Percentiles rank a stretch among this genome's conserved stretches.
Evolutionary conservation across 306 rosid species (phyloP).

Genomic region (Mucuna pruriens): DNA sequence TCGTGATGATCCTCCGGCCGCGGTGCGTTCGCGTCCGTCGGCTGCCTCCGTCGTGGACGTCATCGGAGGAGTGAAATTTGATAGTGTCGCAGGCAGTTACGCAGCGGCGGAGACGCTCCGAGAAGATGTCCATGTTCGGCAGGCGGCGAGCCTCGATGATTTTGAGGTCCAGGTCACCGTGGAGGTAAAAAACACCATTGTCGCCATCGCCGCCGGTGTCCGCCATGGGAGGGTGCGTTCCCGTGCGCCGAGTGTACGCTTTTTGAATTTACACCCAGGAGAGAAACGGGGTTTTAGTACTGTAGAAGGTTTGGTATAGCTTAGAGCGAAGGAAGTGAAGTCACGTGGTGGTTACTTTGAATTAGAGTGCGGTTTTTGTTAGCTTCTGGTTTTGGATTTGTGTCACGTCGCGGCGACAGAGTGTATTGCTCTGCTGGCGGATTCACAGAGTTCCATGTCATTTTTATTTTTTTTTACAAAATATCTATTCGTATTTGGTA

Average conservation of each 20-base stretch:
- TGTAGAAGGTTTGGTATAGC: neutral
- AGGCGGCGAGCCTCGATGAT: conserved; percentile 63
- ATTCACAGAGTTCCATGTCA: neutral
- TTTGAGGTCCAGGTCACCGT: conserved; percentile 82
- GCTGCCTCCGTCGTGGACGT: conserved; percentile 8
- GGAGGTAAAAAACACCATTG: conserved; percentile 51
- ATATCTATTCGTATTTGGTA: neutral
- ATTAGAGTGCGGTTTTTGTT: neutral
- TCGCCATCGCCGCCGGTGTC: conserved; percentile 39
- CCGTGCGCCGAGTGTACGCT: conserved; percentile 14
- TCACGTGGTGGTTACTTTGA: neutral
- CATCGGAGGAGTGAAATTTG: conserved; percentile 38
- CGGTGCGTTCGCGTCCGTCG: neutral
- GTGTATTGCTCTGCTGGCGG: neutral
- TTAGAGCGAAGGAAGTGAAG: neutral
- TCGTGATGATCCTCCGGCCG: conserved; percentile 56
- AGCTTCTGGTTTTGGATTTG: neutral
- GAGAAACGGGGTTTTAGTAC: neutral
- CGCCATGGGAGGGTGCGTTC: conserved; percentile 53
- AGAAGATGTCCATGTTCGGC: conserved; percentile 87
- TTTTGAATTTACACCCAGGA: neutral
- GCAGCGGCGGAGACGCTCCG: conserved; percentile 81
- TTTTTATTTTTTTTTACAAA: neutral
- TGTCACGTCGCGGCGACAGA: neutral
- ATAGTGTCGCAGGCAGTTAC: conserved; percentile 77